Evolutionary conservation across 148 eudicot species (phyloP).

Genomic region (Silene latifolia): DNA sequence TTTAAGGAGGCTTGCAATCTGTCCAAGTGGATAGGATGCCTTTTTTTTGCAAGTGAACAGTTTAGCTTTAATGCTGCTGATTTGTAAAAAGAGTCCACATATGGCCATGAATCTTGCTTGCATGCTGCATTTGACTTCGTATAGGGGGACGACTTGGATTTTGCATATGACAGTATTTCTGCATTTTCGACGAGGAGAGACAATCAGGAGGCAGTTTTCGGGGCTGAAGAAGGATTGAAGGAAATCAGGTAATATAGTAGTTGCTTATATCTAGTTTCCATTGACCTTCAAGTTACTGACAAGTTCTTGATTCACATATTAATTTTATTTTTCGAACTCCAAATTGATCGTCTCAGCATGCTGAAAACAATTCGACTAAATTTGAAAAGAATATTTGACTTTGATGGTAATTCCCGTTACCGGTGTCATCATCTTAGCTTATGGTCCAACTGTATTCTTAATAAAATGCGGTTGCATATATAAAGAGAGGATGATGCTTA

Average conservation of each 20-base stretch:
- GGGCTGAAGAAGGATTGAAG: conserved; percentile 93
- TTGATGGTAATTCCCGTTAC: neutral
- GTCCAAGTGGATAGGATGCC: neutral
- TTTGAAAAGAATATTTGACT: neutral
- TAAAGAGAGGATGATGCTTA: neutral
- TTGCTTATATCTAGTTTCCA: no score
- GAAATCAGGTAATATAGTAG: conserved; percentile 60
- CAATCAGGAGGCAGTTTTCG: conserved; percentile 96
- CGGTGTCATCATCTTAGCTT: neutral
- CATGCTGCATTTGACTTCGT: conserved; percentile 12
- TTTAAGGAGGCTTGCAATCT: neutral
- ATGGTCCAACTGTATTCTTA: neutral
- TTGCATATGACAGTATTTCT: conserved; percentile 93
- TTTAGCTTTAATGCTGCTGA: neutral
- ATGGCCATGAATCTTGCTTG: neutral
- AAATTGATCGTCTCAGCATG: no score
- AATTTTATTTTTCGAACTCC: no score
- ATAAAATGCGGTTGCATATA: conserved; percentile 4
- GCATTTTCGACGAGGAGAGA: conserved; percentile 91
- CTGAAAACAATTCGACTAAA: no score
- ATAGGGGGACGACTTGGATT: conserved; percentile 93
- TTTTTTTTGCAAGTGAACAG: neutral
- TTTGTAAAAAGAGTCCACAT: neutral
- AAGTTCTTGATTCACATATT: no score
- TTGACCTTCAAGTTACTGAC: no score